Percentiles rank a stretch among this genome's conserved stretches.
Conservation (phyloP, 805 yeast species). For the Ogataea naganishii region DNA sequence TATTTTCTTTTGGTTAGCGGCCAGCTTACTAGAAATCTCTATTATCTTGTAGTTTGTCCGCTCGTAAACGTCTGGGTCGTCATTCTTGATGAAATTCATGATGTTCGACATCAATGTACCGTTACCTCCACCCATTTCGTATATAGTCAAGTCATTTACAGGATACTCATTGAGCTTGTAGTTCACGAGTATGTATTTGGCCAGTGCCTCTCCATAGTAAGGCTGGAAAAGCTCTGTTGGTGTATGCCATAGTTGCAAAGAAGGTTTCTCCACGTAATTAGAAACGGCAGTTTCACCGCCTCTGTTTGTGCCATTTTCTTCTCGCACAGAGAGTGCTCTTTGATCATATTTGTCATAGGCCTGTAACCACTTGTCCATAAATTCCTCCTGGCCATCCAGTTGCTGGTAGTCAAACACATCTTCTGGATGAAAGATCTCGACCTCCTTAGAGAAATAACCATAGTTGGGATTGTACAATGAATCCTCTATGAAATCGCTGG, state of each 20-base stretch:
- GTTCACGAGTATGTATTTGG: slow-evolving; percentile 66
- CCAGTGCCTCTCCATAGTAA: slow-evolving; percentile 77
- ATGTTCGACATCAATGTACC: slow-evolving; percentile 79
- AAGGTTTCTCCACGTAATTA: slow-evolving; percentile 21
- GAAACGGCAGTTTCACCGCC: slow-evolving; percentile 18
- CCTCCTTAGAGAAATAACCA: slow-evolving; percentile 76
- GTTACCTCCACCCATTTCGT: slow-evolving; percentile 88
- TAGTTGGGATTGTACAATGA: slow-evolving; percentile 73
- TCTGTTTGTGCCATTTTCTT: slow-evolving; percentile 2
- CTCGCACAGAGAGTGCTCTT: slow-evolving; percentile 13
- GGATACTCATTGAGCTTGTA: slow-evolving; percentile 64
- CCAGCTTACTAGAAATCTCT: slow-evolving; percentile 60
- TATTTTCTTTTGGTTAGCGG: slow-evolving; percentile 39
- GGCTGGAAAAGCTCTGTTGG: slow-evolving; percentile 85
- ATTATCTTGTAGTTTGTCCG: slow-evolving; percentile 62
- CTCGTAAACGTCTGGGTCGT: slow-evolving; percentile 67
- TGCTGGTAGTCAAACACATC: slow-evolving; percentile 55
- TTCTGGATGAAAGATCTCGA: slow-evolving; percentile 64
- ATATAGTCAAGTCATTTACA: slow-evolving; percentile 61
- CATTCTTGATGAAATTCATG: slow-evolving; percentile 48
- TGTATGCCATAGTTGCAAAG: slow-evolving; percentile 78
- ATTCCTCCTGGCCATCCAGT: slow-evolving; percentile 57
- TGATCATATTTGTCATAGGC: slow-evolving; percentile 49
- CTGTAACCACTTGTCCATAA: slow-evolving; percentile 57
- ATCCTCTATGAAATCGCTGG: slow-evolving; percentile 77